These are phyloP conservation scores for Panus rudis DNA, from an alignment of 768 basidiomycete species.

Conservation along the genomic window DNA sequence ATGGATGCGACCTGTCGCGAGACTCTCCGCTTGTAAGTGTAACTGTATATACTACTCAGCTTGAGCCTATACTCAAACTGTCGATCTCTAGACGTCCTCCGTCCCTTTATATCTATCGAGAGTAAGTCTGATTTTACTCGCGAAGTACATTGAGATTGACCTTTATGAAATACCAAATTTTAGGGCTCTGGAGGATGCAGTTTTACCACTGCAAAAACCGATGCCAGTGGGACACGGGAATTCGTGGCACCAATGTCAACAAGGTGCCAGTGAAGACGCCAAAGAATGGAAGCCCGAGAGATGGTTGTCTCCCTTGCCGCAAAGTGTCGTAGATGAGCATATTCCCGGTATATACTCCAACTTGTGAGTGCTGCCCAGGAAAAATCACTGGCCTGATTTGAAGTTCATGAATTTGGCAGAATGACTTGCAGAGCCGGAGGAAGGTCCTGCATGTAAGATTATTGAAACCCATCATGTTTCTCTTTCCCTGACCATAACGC, in stretches of 20 bases:
- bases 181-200: no score
- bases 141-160: no score
- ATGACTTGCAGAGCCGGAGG: conserved; percentile 9
- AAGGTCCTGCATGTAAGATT: conserved; percentile 13
- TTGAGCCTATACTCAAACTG: neutral
- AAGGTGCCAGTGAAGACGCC: no score
- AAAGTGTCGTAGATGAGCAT: conserved; percentile 5
- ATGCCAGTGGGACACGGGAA: no score
- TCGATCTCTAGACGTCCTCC: neutral
- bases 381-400: neutral
- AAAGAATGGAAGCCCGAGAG: conserved; percentile 19
- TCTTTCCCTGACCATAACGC: no score
- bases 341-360: conserved; percentile 14
- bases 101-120: no score
- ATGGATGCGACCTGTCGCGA: neutral
- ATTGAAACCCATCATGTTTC: no score
- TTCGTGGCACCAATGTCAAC: conserved; percentile 13
- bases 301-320: conserved; percentile 14
- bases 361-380: conserved; percentile 2
- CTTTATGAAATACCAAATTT: no score
- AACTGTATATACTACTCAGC: neutral
- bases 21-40: neutral
- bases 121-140: no score
- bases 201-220: no score
- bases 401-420: neutral